phyloP scores from a whole-genome alignment of 768 basidiomycete species.

The Multifurca ochricompacta region DNA sequence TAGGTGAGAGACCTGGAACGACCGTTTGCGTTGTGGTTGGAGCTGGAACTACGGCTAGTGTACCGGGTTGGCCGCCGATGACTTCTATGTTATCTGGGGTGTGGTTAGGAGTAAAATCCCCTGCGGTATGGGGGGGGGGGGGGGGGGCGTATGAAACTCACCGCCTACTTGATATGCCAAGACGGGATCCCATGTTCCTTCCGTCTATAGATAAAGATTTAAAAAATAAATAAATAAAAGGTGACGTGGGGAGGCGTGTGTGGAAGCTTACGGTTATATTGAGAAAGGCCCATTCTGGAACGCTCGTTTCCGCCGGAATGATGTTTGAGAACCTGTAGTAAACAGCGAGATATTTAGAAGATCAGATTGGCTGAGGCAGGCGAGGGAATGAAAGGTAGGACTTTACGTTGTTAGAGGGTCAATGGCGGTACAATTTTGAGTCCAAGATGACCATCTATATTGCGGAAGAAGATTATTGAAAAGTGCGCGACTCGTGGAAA shows the following conservation, averaged over 20 bases:
- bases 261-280: slow-evolving; percentile 4
- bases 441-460: slow-evolving; percentile 2
- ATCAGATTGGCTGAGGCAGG: background rate
- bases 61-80: background rate
- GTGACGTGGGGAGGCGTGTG: background rate
- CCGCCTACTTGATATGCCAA: slow-evolving; percentile 2
- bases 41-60: background rate
- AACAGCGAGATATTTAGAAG: background rate
- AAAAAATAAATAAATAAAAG: too few species aligned
- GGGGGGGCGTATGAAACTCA: background rate
- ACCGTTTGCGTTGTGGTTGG: slow-evolving; percentile 1
- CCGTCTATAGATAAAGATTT: background rate
- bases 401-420: slow-evolving; percentile 2
- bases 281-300: slow-evolving; percentile 10
- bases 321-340: background rate
- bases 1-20: background rate
- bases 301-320: background rate
- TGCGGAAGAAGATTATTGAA: too few species aligned
- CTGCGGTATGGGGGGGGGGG: too few species aligned
- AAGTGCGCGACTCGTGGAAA: too few species aligned
- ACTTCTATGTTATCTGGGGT: background rate
- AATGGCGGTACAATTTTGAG: background rate
- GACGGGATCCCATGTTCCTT: slow-evolving; percentile 1
- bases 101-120: background rate
- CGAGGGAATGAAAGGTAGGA: background rate